Percentiles rank a stretch among this genome's conserved stretches.
These are phyloP conservation scores for Scalesia atractyloides DNA, from an alignment of 129 eudicot species.

Conservation along the genomic window DNA sequence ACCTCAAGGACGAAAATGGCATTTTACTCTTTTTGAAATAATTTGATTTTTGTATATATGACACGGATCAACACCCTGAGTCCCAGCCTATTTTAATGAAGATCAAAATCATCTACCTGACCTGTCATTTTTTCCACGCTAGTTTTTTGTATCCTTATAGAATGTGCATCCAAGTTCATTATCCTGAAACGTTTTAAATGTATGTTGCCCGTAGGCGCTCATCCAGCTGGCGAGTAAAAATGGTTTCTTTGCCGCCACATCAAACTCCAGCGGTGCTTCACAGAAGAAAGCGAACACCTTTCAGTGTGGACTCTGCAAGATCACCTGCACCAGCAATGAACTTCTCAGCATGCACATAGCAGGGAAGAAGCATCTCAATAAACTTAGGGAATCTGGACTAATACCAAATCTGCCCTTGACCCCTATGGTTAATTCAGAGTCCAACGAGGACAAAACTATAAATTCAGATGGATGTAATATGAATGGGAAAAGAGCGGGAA, in stretches of 20 bases:
- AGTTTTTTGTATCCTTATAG: neutral
- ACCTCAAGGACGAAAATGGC: too few relatives aligned
- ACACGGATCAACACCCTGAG: neutral
- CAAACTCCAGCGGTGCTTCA: slow-evolving; percentile 14
- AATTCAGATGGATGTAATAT: slow-evolving; percentile 11
- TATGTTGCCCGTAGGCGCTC: slow-evolving; percentile 23
- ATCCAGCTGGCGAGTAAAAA: slow-evolving; percentile 1
- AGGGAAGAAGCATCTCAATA: slow-evolving; percentile 47
- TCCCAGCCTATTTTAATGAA: neutral
- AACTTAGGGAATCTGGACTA: slow-evolving; percentile 23
- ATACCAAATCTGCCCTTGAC: slow-evolving; percentile 18
- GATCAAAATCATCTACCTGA: too few relatives aligned
- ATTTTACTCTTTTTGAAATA: neutral
- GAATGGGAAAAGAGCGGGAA: slow-evolving; percentile 17
- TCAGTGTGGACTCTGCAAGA: slow-evolving; percentile 45
- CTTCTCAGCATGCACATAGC: slow-evolving; percentile 27
- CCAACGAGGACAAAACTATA: slow-evolving; percentile 6
- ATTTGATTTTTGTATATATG: neutral
- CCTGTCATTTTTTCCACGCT: too few relatives aligned
- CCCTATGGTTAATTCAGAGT: neutral
- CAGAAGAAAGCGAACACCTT: slow-evolving; percentile 11
- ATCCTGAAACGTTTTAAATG: too few relatives aligned
- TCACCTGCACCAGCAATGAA: slow-evolving; percentile 38
- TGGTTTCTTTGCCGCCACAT: neutral
- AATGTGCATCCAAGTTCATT: neutral